These are phyloP conservation scores for Escovopsis weberi DNA, from an alignment of 2,329 filamentous ascomycete species.

Conservation along the genomic window DNA sequence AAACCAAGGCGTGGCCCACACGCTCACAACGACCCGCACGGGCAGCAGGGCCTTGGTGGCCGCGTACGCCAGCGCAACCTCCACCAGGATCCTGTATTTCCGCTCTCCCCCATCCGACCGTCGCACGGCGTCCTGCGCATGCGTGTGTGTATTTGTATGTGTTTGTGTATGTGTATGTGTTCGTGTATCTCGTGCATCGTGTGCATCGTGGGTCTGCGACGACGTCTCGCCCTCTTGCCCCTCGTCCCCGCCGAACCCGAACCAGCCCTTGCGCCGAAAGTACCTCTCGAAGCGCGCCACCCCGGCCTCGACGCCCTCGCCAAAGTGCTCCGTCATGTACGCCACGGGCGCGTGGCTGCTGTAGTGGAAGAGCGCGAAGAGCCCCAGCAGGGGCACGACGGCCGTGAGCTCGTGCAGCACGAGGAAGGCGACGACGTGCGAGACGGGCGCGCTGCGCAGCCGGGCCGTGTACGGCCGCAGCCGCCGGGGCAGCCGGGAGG, in stretches of 20 bases:
- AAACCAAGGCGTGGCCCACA: constrained; percentile 90
- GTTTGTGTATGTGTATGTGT: too few species aligned
- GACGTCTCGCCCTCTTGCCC: constrained; percentile 6
- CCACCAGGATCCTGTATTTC: constrained; percentile 44
- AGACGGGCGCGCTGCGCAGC: constrained; percentile 62
- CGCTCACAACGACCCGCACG: constrained; percentile 57
- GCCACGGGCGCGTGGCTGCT: constrained; percentile 53
- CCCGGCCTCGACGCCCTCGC: constrained; percentile 41
- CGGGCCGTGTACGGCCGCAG: constrained; percentile 55
- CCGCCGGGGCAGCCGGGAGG: constrained; percentile 45
- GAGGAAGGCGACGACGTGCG: constrained; percentile 74
- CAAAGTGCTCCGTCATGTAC: constrained; percentile 36
- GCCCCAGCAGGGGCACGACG: constrained; percentile 59
- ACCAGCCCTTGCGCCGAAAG: constrained; percentile 68
- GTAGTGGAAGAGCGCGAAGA: constrained; percentile 70
- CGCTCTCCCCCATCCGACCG: constrained; percentile 25
- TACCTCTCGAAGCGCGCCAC: constrained; percentile 64
- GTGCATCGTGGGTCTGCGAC: too few species aligned
- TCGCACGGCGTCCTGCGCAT: constrained; percentile 16
- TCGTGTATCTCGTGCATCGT: too few species aligned
- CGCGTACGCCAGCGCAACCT: constrained; percentile 79
- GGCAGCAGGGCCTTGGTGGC: constrained; percentile 79
- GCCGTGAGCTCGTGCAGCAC: constrained; percentile 88
- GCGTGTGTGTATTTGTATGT: neutral
- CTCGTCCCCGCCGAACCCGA: constrained; percentile 38